Evolutionary conservation across 2,329 filamentous ascomycete genomes (phyloP).

Genomic region (Mycogone perniciosa): DNA sequence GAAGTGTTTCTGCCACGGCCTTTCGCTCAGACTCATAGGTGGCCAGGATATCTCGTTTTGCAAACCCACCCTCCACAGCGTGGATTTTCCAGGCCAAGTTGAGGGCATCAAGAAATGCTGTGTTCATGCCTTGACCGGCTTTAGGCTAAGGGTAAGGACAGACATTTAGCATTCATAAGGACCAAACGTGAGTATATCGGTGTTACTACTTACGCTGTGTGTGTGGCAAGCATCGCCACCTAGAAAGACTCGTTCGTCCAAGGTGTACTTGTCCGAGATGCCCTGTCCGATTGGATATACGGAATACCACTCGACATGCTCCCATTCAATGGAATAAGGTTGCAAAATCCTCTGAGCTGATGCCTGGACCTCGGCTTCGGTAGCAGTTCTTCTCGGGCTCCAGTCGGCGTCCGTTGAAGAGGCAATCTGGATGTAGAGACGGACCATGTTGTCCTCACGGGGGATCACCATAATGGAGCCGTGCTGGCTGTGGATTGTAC

Average conservation of each 20-base stretch:
- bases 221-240: slow-evolving; percentile 76
- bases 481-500: slow-evolving; percentile 66
- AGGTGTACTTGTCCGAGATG: slow-evolving; percentile 60
- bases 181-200: background rate
- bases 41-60: slow-evolving; percentile 64
- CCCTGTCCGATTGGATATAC: slow-evolving; percentile 73
- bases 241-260: slow-evolving; percentile 65
- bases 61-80: slow-evolving; percentile 77
- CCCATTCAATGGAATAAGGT: slow-evolving; percentile 63
- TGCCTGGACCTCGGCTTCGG: slow-evolving; percentile 55
- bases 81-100: slow-evolving; percentile 97
- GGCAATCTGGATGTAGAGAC: slow-evolving; percentile 63
- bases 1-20: slow-evolving; percentile 73
- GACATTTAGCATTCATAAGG: slow-evolving; percentile 26
- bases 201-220: slow-evolving; percentile 52
- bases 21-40: slow-evolving; percentile 87
- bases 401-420: slow-evolving; percentile 56
- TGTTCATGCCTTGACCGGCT: slow-evolving; percentile 76
- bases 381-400: slow-evolving; percentile 57
- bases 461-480: slow-evolving; percentile 79
- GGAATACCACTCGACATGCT: slow-evolving; percentile 66
- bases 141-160: slow-evolving; percentile 53
- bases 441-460: slow-evolving; percentile 60
- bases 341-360: slow-evolving; percentile 59
- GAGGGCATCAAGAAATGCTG: slow-evolving; percentile 71